phyloP scores from a whole-genome alignment of 805 yeast species.

The Yarrowia sp. region DNA sequence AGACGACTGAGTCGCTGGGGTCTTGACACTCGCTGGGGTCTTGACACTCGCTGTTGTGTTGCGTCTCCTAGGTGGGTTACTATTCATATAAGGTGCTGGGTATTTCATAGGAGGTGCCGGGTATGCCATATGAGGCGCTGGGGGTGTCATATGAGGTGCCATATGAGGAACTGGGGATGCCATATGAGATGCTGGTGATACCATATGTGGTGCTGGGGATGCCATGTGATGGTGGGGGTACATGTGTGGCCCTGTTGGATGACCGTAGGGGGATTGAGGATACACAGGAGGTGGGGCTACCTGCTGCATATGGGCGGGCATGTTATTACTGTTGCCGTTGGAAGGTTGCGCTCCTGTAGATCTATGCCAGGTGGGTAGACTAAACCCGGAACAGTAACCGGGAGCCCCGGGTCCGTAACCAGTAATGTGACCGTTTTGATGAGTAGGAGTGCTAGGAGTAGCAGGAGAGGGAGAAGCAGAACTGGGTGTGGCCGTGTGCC shows the following conservation, averaged over 20 bases:
- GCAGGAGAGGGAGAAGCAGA: background rate
- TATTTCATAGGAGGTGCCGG: too few species aligned
- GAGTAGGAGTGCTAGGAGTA: background rate
- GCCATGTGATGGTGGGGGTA: background rate
- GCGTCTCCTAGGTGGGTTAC: too few species aligned
- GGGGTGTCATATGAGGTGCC: too few species aligned
- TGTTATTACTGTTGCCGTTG: background rate
- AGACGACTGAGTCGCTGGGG: background rate
- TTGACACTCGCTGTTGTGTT: too few species aligned
- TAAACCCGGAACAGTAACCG: background rate
- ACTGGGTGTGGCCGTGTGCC: too few species aligned
- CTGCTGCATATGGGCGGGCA: background rate
- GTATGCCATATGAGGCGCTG: too few species aligned
- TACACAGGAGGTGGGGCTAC: background rate
- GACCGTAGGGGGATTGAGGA: background rate
- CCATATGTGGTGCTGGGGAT: background rate
- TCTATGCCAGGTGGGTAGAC: too few species aligned
- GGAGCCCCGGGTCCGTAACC: background rate
- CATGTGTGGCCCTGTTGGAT: background rate
- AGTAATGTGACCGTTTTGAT: background rate
- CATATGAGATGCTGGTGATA: background rate
- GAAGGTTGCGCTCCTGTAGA: too few species aligned
- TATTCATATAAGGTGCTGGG: too few species aligned
- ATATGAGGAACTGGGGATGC: too few species aligned
- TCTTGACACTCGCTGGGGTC: background rate